These are phyloP conservation scores for Nannochloropsis salina DNA, from an alignment of 108 stramenopile genomes.

Conservation along the genomic window DNA sequence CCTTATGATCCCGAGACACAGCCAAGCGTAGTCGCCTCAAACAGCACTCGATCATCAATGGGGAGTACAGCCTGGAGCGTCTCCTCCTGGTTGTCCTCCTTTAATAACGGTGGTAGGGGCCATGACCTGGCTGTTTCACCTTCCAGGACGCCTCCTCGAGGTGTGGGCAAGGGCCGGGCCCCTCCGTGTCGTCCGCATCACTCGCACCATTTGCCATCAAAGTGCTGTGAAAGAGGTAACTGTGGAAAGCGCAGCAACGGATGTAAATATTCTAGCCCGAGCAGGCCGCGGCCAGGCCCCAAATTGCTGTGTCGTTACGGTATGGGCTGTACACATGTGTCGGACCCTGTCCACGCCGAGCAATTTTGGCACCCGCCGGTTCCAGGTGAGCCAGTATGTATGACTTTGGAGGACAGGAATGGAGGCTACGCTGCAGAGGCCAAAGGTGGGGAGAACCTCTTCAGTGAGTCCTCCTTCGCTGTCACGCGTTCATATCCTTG, in stretches of 20 bases:
- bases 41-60: not conserved
- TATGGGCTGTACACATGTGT: conserved; percentile 5
- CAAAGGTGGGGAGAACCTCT: not conserved
- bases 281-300: not conserved
- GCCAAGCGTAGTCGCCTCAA: too few relatives aligned
- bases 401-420: not conserved
- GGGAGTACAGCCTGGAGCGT: conserved; percentile 11
- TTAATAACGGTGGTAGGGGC: too few relatives aligned
- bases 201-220: too few relatives aligned
- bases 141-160: too few relatives aligned
- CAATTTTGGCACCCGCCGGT: conserved; percentile 18
- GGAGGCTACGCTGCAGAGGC: not conserved
- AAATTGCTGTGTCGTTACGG: conserved; percentile 24
- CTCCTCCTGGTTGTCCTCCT: not conserved
- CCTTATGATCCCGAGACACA: too few relatives aligned
- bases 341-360: not conserved
- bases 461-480: not conserved
- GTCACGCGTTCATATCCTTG: not conserved
- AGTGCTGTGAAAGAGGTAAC: too few relatives aligned
- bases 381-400: not conserved
- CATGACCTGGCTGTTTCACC: too few relatives aligned
- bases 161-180: too few relatives aligned
- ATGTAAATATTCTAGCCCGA: too few relatives aligned
- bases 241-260: too few relatives aligned
- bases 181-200: too few relatives aligned